Evolutionary conservation across 139 green algal genomes (phyloP).

Genomic region (Pseudopediastrum boryanum): DNA sequence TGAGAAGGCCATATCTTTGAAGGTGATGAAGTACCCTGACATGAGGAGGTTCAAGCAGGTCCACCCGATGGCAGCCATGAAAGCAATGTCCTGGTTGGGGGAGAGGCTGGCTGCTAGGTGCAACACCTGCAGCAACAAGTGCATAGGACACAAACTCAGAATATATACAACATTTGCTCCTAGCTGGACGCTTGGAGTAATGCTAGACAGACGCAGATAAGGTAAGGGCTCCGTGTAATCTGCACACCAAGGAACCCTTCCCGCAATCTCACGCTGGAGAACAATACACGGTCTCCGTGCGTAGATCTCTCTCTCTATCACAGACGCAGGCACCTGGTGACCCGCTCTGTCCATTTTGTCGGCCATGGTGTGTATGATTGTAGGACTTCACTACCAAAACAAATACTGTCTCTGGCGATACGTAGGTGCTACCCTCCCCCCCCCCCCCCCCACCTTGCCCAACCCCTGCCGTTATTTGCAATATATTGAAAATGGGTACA

Average conservation of each 20-base stretch:
- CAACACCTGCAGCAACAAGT: constrained; percentile 37
- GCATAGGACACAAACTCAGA: background rate
- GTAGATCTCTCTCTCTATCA: no score
- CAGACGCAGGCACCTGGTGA: no score
- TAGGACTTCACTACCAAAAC: no score
- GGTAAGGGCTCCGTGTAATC: background rate
- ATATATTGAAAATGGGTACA: no score
- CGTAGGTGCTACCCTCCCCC: no score
- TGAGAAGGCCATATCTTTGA: constrained; percentile 26
- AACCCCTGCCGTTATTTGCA: no score
- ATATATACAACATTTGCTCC: background rate
- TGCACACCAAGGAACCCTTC: background rate
- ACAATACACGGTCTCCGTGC: no score
- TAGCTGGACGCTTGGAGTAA: background rate
- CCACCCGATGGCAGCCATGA: constrained; percentile 51
- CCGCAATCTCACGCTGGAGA: no score
- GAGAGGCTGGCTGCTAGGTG: constrained; percentile 33
- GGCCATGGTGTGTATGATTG: no score
- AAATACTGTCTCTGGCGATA: no score
- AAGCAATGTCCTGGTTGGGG: constrained; percentile 43
- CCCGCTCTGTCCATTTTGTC: no score
- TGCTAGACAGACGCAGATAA: background rate
- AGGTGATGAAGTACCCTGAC: constrained; percentile 46
- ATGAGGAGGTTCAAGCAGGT: constrained; percentile 41
- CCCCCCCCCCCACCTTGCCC: no score